A percentile compares a stretch with the other conserved stretches of the same genome.
Evolutionary conservation across 2,329 filamentous ascomycete genomes (phyloP).

Genomic region (Colletotrichum sp.): DNA sequence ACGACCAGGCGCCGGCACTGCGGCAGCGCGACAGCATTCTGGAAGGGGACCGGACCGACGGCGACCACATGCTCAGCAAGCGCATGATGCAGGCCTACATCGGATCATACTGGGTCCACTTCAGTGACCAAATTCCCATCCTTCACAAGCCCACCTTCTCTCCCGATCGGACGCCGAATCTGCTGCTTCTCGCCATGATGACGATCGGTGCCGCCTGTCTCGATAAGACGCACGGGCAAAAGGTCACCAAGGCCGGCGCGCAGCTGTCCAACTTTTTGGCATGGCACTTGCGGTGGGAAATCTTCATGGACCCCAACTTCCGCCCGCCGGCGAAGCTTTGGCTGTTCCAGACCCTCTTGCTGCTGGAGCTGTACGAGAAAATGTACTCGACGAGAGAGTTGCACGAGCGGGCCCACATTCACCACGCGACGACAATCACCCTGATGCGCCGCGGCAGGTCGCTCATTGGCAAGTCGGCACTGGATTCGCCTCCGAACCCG

Average conservation of each 20-base stretch:
- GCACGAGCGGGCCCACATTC: slow-evolving; percentile 94
- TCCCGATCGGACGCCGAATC: slow-evolving; percentile 82
- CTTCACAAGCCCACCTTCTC: slow-evolving; percentile 94
- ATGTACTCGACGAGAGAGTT: slow-evolving; percentile 93
- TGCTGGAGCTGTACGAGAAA: slow-evolving; percentile 95
- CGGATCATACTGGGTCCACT: slow-evolving; percentile 91
- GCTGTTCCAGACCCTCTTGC: slow-evolving; percentile 89
- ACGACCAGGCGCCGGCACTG: slow-evolving; percentile 74
- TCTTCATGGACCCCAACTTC: slow-evolving; percentile 91
- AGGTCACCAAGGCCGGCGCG: slow-evolving; percentile 77
- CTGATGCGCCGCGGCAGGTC: slow-evolving; percentile 94
- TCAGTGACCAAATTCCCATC: slow-evolving; percentile 93
- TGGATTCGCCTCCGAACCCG: slow-evolving; percentile 82
- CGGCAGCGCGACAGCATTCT: slow-evolving; percentile 79
- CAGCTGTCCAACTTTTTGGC: slow-evolving; percentile 89
- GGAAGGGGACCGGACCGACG: slow-evolving; percentile 75
- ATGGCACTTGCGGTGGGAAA: slow-evolving; percentile 93
- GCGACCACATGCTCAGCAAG: slow-evolving; percentile 75
- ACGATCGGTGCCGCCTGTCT: slow-evolving; percentile 90
- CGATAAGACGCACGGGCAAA: slow-evolving; percentile 79
- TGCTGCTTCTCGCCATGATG: slow-evolving; percentile 88
- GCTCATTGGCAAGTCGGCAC: slow-evolving; percentile 81
- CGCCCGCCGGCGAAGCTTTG: slow-evolving; percentile 92
- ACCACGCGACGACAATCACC: slow-evolving; percentile 94
- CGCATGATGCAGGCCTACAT: slow-evolving; percentile 97